These are phyloP conservation scores for Fusarium torreyae DNA, from an alignment of 2,329 filamentous ascomycete species.

Conservation along the genomic window DNA sequence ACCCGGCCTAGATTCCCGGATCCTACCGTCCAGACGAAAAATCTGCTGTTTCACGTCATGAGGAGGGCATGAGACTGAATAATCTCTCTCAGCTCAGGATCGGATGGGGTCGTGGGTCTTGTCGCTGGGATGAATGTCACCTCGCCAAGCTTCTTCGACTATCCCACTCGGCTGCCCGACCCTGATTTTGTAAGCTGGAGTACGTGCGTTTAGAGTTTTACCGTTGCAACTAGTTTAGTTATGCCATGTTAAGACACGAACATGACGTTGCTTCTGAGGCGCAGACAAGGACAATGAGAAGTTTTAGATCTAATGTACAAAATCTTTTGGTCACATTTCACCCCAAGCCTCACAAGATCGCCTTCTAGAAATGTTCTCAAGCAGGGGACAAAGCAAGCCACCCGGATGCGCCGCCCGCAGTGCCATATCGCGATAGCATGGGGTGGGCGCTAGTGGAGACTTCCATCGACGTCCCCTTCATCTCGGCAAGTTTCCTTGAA, in stretches of 20 bases:
- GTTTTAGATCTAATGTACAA: neutral
- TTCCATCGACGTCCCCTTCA: slow-evolving; percentile 26
- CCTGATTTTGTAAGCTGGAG: neutral
- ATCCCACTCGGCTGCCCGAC: slow-evolving; percentile 10
- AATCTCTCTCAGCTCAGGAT: slow-evolving; percentile 19
- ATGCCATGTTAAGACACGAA: neutral
- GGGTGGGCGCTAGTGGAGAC: slow-evolving; percentile 7
- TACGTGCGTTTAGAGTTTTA: slow-evolving; percentile 20
- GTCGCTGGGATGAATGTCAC: slow-evolving; percentile 9
- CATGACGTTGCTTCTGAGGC: slow-evolving; percentile 27
- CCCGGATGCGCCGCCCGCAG: neutral
- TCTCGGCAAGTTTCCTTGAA: slow-evolving; percentile 14
- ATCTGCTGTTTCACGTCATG: neutral
- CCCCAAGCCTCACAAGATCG: neutral
- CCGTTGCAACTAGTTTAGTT: neutral
- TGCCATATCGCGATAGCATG: slow-evolving; percentile 18
- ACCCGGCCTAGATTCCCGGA: neutral
- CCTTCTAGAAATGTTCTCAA: slow-evolving; percentile 29
- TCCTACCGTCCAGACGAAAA: neutral
- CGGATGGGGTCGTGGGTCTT: slow-evolving; percentile 1
- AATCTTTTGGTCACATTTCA: neutral
- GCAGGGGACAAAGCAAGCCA: slow-evolving; percentile 9
- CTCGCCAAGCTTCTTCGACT: neutral
- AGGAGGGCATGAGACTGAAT: neutral
- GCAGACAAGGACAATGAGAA: neutral